Evolutionary conservation across 2,329 filamentous ascomycete species (phyloP).

Genomic region (Fusarium sp.): DNA sequence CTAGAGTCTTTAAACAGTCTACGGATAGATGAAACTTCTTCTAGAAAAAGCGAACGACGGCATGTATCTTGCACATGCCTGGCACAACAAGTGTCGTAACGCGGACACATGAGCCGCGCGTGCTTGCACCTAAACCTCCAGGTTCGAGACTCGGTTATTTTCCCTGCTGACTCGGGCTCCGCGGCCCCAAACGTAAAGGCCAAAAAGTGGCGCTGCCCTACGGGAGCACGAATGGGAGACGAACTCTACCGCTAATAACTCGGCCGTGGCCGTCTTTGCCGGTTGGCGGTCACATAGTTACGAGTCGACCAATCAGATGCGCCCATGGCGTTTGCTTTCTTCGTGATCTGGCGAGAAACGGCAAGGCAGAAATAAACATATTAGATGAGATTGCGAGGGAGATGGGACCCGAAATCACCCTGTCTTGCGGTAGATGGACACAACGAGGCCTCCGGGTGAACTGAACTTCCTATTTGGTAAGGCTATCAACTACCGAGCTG

Average conservation of each 20-base stretch:
- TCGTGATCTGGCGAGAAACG: background rate
- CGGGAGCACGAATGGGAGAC: background rate
- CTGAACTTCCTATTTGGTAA: background rate
- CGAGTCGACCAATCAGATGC: background rate
- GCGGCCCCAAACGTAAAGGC: background rate
- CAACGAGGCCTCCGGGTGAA: background rate
- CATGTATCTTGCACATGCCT: background rate
- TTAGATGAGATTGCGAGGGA: background rate
- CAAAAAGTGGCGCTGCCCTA: background rate
- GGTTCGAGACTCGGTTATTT: background rate
- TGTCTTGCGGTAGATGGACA: background rate
- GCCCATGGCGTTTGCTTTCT: background rate
- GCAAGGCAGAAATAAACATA: background rate
- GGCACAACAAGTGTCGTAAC: background rate
- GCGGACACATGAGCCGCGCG: background rate
- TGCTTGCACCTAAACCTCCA: background rate
- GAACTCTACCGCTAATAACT: background rate
- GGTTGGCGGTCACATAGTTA: background rate
- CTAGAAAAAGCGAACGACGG: background rate
- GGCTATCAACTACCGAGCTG: background rate
- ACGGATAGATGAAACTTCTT: background rate
- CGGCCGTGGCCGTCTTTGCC: background rate
- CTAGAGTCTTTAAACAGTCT: background rate
- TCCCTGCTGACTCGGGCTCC: background rate
- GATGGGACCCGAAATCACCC: background rate